These are phyloP conservation scores for Celoporthe dispersa DNA, from an alignment of 2,329 filamentous ascomycete genomes.

Conservation along the genomic window DNA sequence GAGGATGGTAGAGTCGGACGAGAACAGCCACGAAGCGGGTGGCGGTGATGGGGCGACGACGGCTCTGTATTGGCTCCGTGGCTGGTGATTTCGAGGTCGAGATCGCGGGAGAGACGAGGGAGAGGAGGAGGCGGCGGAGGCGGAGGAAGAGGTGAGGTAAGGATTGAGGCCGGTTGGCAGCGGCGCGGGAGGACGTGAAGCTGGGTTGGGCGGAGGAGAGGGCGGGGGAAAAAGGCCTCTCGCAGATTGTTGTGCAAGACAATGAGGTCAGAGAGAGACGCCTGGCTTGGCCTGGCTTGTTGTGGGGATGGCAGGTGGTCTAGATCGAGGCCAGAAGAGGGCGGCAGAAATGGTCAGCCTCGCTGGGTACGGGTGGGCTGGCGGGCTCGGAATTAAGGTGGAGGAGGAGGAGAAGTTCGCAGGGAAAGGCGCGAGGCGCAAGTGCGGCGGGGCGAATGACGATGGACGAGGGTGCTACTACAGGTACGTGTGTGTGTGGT, in stretches of 20 bases:
- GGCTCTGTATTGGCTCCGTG: slow-evolving; percentile 53
- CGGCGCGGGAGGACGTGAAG: slow-evolving; percentile 14
- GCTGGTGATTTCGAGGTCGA: slow-evolving; percentile 44
- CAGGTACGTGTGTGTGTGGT: not conserved
- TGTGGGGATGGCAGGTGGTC: slow-evolving; percentile 21
- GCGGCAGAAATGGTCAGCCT: slow-evolving; percentile 24
- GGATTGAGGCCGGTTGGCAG: slow-evolving; percentile 6
- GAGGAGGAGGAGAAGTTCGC: slow-evolving; percentile 14
- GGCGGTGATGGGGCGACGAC: slow-evolving; percentile 49
- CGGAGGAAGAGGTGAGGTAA: no score
- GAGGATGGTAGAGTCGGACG: slow-evolving; percentile 58
- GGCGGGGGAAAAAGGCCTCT: not conserved
- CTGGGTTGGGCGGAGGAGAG: slow-evolving; percentile 6
- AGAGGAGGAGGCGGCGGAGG: no score
- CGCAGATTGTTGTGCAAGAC: slow-evolving; percentile 11
- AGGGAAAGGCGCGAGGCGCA: slow-evolving; percentile 7
- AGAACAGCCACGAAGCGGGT: slow-evolving; percentile 52
- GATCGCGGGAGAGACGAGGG: slow-evolving; percentile 32
- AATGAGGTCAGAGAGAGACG: slow-evolving; percentile 17
- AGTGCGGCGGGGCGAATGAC: slow-evolving; percentile 27
- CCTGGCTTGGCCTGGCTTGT: not conserved
- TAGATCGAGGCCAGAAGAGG: slow-evolving; percentile 15
- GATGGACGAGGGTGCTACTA: slow-evolving; percentile 20
- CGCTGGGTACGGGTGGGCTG: slow-evolving; percentile 1
- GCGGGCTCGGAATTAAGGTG: slow-evolving; percentile 16